These are phyloP conservation scores for Glebionis coronaria DNA, from an alignment of 129 eudicot species.

Conservation along the genomic window DNA sequence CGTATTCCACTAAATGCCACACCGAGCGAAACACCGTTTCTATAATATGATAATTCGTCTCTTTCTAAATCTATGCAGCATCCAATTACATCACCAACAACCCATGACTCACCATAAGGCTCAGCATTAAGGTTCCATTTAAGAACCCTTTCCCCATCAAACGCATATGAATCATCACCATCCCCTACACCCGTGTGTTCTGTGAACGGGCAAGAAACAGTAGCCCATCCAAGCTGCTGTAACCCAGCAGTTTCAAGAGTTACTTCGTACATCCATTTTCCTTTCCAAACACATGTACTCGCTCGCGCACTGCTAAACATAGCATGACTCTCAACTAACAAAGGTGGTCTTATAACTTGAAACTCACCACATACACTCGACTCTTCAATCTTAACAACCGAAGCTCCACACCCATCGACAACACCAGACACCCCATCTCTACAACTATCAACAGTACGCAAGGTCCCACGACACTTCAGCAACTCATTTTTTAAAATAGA, in stretches of 20 bases:
- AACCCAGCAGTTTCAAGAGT: slow-evolving; percentile 91
- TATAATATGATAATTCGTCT: slow-evolving; percentile 64
- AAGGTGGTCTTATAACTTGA: slow-evolving; percentile 53
- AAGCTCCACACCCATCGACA: slow-evolving; percentile 40
- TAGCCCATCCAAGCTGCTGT: slow-evolving; percentile 98
- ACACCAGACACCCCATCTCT: slow-evolving; percentile 64
- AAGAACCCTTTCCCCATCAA: slow-evolving; percentile 81
- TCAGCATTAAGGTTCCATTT: slow-evolving; percentile 87
- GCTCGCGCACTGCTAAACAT: slow-evolving; percentile 88
- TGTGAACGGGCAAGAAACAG: slow-evolving; percentile 74
- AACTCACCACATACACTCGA: slow-evolving; percentile 86
- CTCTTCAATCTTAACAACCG: slow-evolving; percentile 61
- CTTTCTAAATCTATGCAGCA: slow-evolving; percentile 86
- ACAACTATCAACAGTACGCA: slow-evolving; percentile 17
- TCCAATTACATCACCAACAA: slow-evolving; percentile 93
- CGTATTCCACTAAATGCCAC: slow-evolving; percentile 81
- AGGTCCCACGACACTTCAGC: slow-evolving; percentile 31
- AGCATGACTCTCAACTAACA: slow-evolving; percentile 76
- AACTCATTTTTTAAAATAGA: slow-evolving; percentile 58
- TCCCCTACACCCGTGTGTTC: slow-evolving; percentile 97
- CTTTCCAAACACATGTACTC: slow-evolving; percentile 95
- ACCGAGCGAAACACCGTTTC: slow-evolving; percentile 93
- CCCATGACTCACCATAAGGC: slow-evolving; percentile 93
- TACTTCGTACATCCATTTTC: slow-evolving; percentile 99
- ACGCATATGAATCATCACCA: slow-evolving; percentile 94